Evolutionary conservation across 768 basidiomycete species (phyloP).

Genomic region (Suillus clintonianus): DNA sequence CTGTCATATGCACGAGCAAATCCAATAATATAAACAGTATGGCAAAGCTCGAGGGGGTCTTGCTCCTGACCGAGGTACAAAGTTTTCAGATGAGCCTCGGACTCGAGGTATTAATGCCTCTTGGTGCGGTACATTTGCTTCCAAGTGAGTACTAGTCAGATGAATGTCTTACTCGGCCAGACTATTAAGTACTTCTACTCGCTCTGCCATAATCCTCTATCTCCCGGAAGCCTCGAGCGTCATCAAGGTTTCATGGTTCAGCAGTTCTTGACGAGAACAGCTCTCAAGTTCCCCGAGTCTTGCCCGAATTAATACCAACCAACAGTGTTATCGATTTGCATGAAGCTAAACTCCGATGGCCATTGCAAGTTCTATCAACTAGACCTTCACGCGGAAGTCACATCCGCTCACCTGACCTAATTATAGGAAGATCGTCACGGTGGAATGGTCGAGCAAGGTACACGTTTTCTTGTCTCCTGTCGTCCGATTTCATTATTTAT

Average conservation of each 20-base stretch:
- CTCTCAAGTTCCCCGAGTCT: background rate
- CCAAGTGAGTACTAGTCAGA: background rate
- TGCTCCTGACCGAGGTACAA: background rate
- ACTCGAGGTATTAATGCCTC: background rate
- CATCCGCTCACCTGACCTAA: too few species aligned
- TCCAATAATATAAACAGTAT: background rate
- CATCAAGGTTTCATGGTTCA: background rate
- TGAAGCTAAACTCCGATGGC: background rate
- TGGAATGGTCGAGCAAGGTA: conserved; percentile 88
- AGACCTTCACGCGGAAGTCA: too few species aligned
- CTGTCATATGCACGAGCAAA: background rate
- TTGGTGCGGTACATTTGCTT: background rate
- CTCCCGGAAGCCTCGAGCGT: background rate
- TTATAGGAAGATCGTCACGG: too few species aligned
- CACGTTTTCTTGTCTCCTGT: conserved; percentile 1
- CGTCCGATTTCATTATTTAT: too few species aligned
- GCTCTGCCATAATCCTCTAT: background rate
- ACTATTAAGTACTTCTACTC: background rate
- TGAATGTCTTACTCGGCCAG: background rate
- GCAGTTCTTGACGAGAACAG: background rate
- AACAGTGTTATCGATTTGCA: background rate
- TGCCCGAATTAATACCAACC: background rate
- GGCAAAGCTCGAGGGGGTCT: background rate
- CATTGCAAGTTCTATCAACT: background rate
- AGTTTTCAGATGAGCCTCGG: background rate